A percentile compares a stretch with the other conserved stretches of the same genome.
phyloP scores from a whole-genome alignment of 331 rosid genomes.

The Telfairia occidentalis region DNA sequence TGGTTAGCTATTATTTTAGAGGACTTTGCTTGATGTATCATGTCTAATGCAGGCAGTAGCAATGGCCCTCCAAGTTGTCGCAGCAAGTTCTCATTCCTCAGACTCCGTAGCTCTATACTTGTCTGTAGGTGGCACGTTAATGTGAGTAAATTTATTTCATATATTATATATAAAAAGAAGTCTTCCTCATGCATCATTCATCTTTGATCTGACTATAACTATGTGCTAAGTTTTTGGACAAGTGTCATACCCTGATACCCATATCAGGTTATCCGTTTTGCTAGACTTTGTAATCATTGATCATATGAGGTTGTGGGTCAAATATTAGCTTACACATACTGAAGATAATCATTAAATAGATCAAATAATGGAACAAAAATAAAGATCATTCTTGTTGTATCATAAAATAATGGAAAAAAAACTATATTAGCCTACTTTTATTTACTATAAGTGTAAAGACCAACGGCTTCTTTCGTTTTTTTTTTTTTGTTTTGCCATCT shows the following conservation, averaged over 20 bases:
- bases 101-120: slow-evolving; percentile 44
- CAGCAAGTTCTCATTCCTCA: slow-evolving; percentile 44
- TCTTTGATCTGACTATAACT: neutral
- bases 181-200: neutral
- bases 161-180: slow-evolving; percentile 6
- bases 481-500: neutral
- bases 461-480: neutral
- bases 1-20: neutral
- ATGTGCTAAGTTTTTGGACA: neutral
- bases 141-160: slow-evolving; percentile 48
- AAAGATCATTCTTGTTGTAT: neutral
- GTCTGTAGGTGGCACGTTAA: slow-evolving; percentile 83
- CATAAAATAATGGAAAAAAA: neutral
- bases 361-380: neutral
- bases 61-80: slow-evolving; percentile 65
- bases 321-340: neutral
- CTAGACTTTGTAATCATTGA: neutral
- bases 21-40: slow-evolving; percentile 7
- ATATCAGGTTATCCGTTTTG: neutral
- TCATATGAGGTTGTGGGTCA: neutral
- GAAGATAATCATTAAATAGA: neutral
- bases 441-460: neutral
- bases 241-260: neutral
- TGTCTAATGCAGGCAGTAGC: slow-evolving; percentile 45
- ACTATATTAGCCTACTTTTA: neutral